Conservation (phyloP, 371 early-diverging fungal genomes). For the Blyttiomyces sp. region DNA sequence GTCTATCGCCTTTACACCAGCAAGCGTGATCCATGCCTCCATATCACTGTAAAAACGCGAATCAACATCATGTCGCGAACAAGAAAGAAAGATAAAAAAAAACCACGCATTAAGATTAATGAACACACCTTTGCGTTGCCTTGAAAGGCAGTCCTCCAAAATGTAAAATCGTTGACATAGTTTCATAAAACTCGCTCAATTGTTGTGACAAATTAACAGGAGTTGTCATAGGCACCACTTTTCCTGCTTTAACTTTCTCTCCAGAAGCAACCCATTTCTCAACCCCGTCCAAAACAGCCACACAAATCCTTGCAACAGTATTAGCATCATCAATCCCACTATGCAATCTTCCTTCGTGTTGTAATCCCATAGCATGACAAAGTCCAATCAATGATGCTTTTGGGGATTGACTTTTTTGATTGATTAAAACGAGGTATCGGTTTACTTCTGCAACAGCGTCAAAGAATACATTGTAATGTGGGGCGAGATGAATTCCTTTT, state of each 20-base stretch:
- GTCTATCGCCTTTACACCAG: slow-evolving; percentile 13
- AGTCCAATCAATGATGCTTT: slow-evolving; percentile 57
- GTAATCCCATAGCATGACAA: slow-evolving; percentile 56
- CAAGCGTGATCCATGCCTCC: slow-evolving; percentile 15
- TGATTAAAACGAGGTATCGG: slow-evolving; percentile 38
- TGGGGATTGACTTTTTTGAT: slow-evolving; percentile 46
- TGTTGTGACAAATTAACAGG: slow-evolving; percentile 65
- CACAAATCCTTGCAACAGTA: slow-evolving; percentile 56
- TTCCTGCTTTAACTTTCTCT: slow-evolving; percentile 41
- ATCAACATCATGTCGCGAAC: not conserved
- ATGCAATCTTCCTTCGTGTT: slow-evolving; percentile 49
- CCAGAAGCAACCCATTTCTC: slow-evolving; percentile 10
- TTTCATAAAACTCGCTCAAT: slow-evolving; percentile 62
- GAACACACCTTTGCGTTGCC: slow-evolving; percentile 22
- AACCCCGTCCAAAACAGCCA: slow-evolving; percentile 12
- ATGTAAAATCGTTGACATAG: slow-evolving; percentile 65
- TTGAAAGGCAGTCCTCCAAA: slow-evolving; percentile 31
- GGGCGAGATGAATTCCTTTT: slow-evolving; percentile 62
- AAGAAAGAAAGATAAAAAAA: not conserved
- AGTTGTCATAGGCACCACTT: slow-evolving; percentile 51
- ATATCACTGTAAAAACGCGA: slow-evolving; percentile 25
- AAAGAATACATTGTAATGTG: slow-evolving; percentile 64
- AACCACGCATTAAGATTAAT: too few species aligned
- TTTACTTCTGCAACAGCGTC: slow-evolving; percentile 69
- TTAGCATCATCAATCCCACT: slow-evolving; percentile 60